Conservation (phyloP, 768 basidiomycete species). For the Kwoniella dejecticola region DNA sequence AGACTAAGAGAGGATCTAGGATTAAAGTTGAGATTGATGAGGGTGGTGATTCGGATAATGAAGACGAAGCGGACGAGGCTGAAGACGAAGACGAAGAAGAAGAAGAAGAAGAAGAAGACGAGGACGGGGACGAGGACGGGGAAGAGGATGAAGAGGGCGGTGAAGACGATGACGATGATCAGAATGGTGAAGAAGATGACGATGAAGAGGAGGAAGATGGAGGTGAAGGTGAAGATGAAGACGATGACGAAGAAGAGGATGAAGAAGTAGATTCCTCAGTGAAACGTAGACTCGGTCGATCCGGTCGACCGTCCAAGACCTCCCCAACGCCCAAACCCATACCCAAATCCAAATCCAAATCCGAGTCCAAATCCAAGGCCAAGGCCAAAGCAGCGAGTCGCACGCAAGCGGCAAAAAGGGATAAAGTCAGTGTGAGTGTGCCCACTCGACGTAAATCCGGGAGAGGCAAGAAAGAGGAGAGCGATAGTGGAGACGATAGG, state of each 20-base stretch:
- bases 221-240: conserved; percentile 22
- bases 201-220: conserved; percentile 36
- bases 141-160: conserved; percentile 61
- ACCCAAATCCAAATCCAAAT: background rate
- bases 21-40: no score
- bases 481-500: background rate
- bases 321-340: background rate
- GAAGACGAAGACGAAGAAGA: conserved; percentile 57
- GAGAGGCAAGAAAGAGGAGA: conserved; percentile 6
- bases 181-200: conserved; percentile 60
- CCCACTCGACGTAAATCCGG: conserved; percentile 3
- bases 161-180: conserved; percentile 60
- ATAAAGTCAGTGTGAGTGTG: background rate
- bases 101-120: conserved; percentile 49
- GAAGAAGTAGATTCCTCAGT: conserved; percentile 9
- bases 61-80: no score
- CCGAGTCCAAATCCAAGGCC: background rate
- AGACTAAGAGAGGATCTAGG: no score
- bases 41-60: no score
- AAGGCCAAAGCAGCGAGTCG: no score
- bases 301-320: no score
- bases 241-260: conserved; percentile 14
- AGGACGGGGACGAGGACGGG: conserved; percentile 62
- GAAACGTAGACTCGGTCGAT: conserved; percentile 3
- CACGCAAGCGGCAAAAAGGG: background rate